Base-by-base conservation (phyloP, 2,329 filamentous ascomycete species). In the Cladophialophora exuberans region DNA sequence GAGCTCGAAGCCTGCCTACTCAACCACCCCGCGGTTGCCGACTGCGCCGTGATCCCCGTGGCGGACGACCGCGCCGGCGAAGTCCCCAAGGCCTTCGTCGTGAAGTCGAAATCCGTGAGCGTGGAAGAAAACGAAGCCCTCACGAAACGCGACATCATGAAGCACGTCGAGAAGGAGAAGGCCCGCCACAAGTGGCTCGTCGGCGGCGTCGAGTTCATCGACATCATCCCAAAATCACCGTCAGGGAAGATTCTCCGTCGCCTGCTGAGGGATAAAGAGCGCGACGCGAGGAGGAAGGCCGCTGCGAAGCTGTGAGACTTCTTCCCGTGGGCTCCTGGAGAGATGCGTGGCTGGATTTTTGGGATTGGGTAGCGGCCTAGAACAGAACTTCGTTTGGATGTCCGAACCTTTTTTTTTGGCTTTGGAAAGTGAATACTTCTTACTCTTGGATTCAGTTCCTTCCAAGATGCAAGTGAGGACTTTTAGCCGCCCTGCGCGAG, bases 1-100 rank as follows among this genome's bases (percentile, higher is more conserved):
- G 89, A 94, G 68, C 82, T 95, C 1, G 89, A 95, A 72, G 86
- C 88, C 1, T 87, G 90, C 65, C 78, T 95, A 4, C 82, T 95
- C 11, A 81, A 84, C 0, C 89, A 93, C 68, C 83, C 85, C 0
- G 78, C 80, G 9, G 89, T 94, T n/a, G 83, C 83, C 38, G 89
- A 95, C 71, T 88, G 84, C 62, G 85, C 89, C 11, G 89, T 95
- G 6, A 90, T 94, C 61, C 85, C 86, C 11, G 77, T 91, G 1
- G 87, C 85, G 0, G 83, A 86, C 55, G 82, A 83, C 5, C 69
- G 74, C 4, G 79, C 83, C 1, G 83, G 83, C 23, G 83, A 86
- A 63, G 72, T 85, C 0, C 83, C 83, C 17, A 86, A 85, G 66
- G 83, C 83, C 0, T 85, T 83, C 57, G 77, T 86, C 3, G 83